Conservation (phyloP, 192 early-diverging fungal genomes). For the Mortierella hygrophila region DNA sequence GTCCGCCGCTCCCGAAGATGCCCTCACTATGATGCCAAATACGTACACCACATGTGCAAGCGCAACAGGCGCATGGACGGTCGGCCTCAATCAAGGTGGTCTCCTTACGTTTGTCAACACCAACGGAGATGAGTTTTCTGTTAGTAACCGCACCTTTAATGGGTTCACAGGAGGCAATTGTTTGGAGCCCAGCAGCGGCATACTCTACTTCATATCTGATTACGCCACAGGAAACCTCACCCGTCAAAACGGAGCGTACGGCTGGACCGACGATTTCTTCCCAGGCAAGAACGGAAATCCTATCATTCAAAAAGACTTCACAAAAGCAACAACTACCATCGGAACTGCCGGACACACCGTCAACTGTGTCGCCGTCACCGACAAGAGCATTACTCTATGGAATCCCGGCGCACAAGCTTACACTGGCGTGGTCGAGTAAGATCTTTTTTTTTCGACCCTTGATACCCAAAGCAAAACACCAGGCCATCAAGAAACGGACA, state of each 20-base stretch:
- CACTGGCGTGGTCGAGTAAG: background rate
- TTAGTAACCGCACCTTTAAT: too few species aligned
- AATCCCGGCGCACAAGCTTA: background rate
- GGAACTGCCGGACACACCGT: background rate
- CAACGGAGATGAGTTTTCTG: background rate
- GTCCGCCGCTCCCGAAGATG: background rate
- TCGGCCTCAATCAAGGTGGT: background rate
- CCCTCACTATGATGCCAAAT: background rate
- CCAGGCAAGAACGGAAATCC: background rate
- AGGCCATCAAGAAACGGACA: too few species aligned
- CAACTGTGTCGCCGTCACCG: background rate
- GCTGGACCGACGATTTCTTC: background rate
- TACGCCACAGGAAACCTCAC: background rate
- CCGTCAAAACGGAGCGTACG: background rate
- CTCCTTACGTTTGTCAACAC: background rate
- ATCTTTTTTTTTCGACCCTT: background rate
- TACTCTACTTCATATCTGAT: background rate
- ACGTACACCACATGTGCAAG: background rate
- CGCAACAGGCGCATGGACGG: slow-evolving; percentile 4
- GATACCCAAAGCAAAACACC: too few species aligned
- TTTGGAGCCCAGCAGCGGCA: background rate
- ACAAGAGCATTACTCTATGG: background rate
- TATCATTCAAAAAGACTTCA: background rate
- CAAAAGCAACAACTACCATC: background rate
- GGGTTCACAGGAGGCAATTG: background rate